Conservation (phyloP, 2,329 filamentous ascomycete species). For the Trichoderma sp. region DNA sequence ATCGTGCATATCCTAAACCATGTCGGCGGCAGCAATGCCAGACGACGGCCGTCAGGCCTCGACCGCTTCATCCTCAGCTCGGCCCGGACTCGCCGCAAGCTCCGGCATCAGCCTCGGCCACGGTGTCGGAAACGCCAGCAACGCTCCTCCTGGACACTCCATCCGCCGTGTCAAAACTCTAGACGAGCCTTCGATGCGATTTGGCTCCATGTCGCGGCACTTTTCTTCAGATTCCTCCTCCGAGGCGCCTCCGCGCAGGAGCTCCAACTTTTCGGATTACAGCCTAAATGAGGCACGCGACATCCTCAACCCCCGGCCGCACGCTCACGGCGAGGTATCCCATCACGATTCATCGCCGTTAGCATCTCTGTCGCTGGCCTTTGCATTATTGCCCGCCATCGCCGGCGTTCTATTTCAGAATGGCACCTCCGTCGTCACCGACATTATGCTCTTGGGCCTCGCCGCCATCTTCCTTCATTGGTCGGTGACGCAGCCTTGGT, state of each 20-base stretch:
- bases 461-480: slow-evolving; percentile 88
- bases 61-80: slow-evolving; percentile 5
- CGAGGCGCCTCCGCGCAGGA: slow-evolving; percentile 55
- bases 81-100: slow-evolving; percentile 13
- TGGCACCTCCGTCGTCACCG: slow-evolving; percentile 78
- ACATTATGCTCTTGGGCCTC: slow-evolving; percentile 75
- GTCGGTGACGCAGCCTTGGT: slow-evolving; percentile 90
- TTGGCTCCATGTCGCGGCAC: slow-evolving; percentile 22
- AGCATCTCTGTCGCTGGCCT: slow-evolving; percentile 76
- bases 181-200: slow-evolving; percentile 34
- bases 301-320: slow-evolving; percentile 55
- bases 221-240: slow-evolving; percentile 31
- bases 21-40: slow-evolving; percentile 22
- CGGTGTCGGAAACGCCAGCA: background rate
- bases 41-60: slow-evolving; percentile 23
- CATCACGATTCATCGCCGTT: slow-evolving; percentile 62
- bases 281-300: slow-evolving; percentile 69
- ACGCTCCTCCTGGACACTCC: slow-evolving; percentile 33
- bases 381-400: slow-evolving; percentile 83
- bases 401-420: slow-evolving; percentile 82
- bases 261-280: slow-evolving; percentile 76
- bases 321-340: slow-evolving; percentile 36
- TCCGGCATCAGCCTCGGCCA: slow-evolving; percentile 15
- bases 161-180: slow-evolving; percentile 44
- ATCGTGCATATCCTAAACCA: slow-evolving; percentile 12